Base-by-base conservation (phyloP, 805 yeast species). In the Metschnikowia bowlesiae region DNA sequence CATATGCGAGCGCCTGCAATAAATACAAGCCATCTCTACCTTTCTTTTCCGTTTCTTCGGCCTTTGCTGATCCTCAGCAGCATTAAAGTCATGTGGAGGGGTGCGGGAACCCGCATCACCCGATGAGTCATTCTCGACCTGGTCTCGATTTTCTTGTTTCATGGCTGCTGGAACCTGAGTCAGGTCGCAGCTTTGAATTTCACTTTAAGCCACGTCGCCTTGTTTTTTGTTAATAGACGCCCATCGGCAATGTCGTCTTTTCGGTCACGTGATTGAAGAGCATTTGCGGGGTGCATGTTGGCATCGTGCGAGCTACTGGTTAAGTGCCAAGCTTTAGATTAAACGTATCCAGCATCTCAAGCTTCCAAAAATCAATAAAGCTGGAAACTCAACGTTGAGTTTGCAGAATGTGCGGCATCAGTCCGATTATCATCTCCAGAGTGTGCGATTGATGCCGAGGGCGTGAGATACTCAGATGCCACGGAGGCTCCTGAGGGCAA, bases 1-100 rank as follows among this genome's bases (percentile, higher is more conserved):
- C 91, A 91, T 88, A 65, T 91, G 98, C 0, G 96, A 88, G 48
- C 98, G 74, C 37, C 97, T 80, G 64, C 97, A 91, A 62, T 87
- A 91, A 1, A 91, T 86, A 69, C 98, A 91, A 0, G 98, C 96
- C 45, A 77, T 71, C 18, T 73, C 79, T 11, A 79, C 81, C 60
- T 83, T 81, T 61, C 78, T 70, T 65, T 75, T 79, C 48, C 79
- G 45, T n/a, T 42, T 42, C 38, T 42, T 42, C 22, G 31, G 38
- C 30, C 32, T 42, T 18, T 42, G 45, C 26, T 42, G 45, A 13
- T 33, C 45, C 8, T 42, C 45, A 7, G 37, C 8, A 33, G 45
- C n/a, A 14, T 22, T 42, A 22, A 38, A 10, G 2, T 14, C 45
- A 8, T 33, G 45, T 14, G 45, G n/a, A 6, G 38, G 33, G 6